Conservation (phyloP, 257 asterid genomes). For the Anisodus acutangulus region DNA sequence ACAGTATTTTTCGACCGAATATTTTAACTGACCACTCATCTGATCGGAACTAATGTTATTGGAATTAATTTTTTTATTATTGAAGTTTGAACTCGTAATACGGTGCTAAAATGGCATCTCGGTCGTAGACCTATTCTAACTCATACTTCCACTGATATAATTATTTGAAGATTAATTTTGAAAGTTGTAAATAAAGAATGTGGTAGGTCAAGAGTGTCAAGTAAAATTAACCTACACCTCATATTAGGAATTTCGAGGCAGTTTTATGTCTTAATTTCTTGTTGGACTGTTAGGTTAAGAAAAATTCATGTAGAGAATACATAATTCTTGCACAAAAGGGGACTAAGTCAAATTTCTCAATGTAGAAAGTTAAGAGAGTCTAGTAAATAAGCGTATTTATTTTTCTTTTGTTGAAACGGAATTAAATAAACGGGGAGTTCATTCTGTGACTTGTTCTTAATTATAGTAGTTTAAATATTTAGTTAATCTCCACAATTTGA, state of each 20-base stretch:
- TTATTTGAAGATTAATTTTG: neutral
- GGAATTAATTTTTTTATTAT: neutral
- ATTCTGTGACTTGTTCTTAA: conserved; percentile 13
- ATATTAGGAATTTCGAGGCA: conserved; percentile 5
- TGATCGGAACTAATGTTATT: neutral
- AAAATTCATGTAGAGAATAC: neutral
- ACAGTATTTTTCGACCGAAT: too few species aligned
- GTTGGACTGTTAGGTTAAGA: neutral
- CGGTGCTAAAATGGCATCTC: neutral
- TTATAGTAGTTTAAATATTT: neutral
- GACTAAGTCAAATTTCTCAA: conserved; percentile 11
- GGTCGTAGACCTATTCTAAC: neutral
- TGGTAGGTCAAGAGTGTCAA: neutral
- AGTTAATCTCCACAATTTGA: neutral
- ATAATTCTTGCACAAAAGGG: neutral
- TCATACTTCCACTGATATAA: neutral
- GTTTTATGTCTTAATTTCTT: neutral
- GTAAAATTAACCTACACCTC: neutral
- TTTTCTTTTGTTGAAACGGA: neutral
- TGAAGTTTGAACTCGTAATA: neutral
- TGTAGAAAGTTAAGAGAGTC: neutral
- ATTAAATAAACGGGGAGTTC: neutral
- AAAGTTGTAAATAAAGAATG: neutral
- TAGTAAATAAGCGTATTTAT: neutral
- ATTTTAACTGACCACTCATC: too few species aligned